Percentiles rank a stretch among this genome's conserved stretches.
Evolutionary conservation across 1,139 yeast species (phyloP).

Genomic region (Blastobotrys capitulatus): DNA sequence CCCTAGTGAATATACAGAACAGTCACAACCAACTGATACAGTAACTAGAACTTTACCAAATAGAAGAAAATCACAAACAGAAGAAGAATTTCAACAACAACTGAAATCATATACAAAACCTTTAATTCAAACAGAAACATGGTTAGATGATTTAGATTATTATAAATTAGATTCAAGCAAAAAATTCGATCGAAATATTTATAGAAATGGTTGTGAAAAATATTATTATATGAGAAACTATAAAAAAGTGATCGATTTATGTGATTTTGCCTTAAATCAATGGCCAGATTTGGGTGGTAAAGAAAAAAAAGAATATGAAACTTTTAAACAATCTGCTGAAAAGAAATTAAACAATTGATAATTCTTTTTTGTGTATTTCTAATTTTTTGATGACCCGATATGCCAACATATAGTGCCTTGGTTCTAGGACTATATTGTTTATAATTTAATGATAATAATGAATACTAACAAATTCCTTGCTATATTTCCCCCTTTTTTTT

Average conservation of each 20-base stretch:
- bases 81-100: conserved; percentile 30
- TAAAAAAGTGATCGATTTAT: conserved; percentile 23
- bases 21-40: neutral
- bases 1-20: neutral
- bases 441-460: too few species aligned
- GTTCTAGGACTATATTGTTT: too few species aligned
- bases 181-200: conserved; percentile 27
- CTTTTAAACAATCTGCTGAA: neutral
- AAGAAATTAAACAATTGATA: neutral
- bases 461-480: too few species aligned
- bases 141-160: conserved; percentile 20
- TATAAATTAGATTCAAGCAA: conserved; percentile 13
- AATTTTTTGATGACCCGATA: too few species aligned
- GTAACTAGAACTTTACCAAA: conserved; percentile 11
- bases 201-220: conserved; percentile 33
- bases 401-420: too few species aligned
- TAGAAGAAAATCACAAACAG: conserved; percentile 31
- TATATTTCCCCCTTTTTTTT: too few species aligned
- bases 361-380: too few species aligned
- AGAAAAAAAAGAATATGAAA: conserved; percentile 5
- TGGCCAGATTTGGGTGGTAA: conserved; percentile 15
- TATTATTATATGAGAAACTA: conserved; percentile 31
- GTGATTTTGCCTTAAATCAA: conserved; percentile 18
- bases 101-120: conserved; percentile 28
- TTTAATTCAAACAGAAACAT: conserved; percentile 22